Conservation (phyloP, 345 rosid genomes). For the Eucalyptus curtisii region DNA sequence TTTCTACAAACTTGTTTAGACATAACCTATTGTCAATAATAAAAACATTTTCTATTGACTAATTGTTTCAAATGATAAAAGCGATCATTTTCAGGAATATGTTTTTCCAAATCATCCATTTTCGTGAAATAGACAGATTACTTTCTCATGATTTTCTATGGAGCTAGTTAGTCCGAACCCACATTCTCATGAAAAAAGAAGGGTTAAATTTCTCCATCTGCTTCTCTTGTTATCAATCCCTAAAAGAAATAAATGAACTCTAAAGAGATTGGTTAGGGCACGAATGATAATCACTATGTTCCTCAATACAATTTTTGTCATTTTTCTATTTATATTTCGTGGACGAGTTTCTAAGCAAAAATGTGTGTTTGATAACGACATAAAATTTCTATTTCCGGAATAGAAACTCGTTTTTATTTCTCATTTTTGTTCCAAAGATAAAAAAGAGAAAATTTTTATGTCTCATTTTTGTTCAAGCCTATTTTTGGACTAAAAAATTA, state of each 20-base stretch:
- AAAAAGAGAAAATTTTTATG: too few species aligned
- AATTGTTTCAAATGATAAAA: background rate
- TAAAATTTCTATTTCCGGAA: fast-evolving
- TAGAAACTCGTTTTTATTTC: too few species aligned
- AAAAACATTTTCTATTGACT: background rate
- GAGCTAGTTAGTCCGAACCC: background rate
- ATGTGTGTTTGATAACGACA: too few species aligned
- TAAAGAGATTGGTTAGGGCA: background rate
- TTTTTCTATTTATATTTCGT: too few species aligned
- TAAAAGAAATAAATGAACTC: background rate
- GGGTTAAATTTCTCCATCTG: background rate
- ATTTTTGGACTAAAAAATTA: too few species aligned
- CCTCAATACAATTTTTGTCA: too few species aligned
- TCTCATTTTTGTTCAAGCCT: too few species aligned
- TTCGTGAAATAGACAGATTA: fast-evolving
- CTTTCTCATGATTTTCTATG: background rate
- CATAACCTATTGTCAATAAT: fast-evolving
- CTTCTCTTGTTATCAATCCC: background rate
- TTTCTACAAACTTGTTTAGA: background rate
- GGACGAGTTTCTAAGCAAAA: too few species aligned
- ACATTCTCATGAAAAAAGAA: background rate
- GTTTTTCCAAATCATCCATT: background rate
- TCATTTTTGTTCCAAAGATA: too few species aligned
- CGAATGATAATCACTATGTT: too few species aligned
- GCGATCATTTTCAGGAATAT: fast-evolving